Evolutionary conservation across 2,329 filamentous ascomycete species (phyloP), one percentile per base, ranked within the genome.

Genomic region (Xylaria hypoxylon): DNA sequence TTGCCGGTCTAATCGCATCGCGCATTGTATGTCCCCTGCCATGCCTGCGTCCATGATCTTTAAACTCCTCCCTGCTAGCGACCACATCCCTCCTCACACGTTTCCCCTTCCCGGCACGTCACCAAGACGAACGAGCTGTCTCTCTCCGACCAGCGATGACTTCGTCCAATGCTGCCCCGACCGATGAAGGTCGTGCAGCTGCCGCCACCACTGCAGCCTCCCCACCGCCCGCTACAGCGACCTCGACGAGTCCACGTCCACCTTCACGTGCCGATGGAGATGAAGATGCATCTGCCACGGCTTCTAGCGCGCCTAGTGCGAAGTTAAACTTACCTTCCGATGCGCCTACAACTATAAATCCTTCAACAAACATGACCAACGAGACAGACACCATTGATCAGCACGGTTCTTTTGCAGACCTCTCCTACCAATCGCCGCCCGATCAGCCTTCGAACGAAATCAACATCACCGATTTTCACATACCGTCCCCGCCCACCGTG

Each of bases 91-190:
- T 22, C 59, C 56, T 22, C 62, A 51, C 38, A 33, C 44, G 13
- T 58, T 42, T 62, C 44, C 40, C 26, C 48, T 57, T 38, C 45
- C 55, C 66, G 72, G 71, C 67, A 72, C 65, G 68, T 72, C 72
- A 70, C 70, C n/a, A 62, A 79, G 85, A 82, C 84, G 84, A 85
- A 86, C 80, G 84, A 86, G 85, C 85, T 86, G 84, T 84, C 78
- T 73, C 69, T 61, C 67, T 68, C 75, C 76, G 78, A 83, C 80
- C 79, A 87, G 85, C 85, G 84, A 87, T 87, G 85, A 86, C 84
- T 86, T 87, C 85, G 85, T 86, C 85, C 76, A 80, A 80, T 77
- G 80, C 77, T 77, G 80, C 78, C 79, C 79, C 76, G 71, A 69
- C 75, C 72, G 72, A 72, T 70, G 64, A 63, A 62, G 71, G 65